Evolutionary conservation across 352 stramenopile genomes (phyloP), one percentile per base, ranked within the genome.

Genomic region (Phytophthora boehmeriae): DNA sequence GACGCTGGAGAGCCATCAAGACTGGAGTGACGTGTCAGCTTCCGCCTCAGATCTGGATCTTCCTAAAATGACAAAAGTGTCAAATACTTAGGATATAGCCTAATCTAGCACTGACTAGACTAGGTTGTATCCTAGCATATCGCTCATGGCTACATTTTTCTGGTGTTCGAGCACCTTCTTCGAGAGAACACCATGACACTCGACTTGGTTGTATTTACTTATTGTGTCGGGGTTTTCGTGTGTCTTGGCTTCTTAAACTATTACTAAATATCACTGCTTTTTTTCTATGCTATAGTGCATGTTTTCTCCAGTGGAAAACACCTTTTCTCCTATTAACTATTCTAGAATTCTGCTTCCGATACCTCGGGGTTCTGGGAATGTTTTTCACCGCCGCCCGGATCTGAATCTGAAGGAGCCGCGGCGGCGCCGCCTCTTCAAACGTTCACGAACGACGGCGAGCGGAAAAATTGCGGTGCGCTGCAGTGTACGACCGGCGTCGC

Each of bases 381-480:
- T 32, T 30, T 27, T 54, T 71, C 57, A 49, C 54, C 54, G 66
- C 61, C 66, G 66, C 54, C 60, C 50, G 55, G 55, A 58, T 75
- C 42, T 51, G 51, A 45, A 28, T 38, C 46, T 48, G 50, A 43
- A 65, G 50, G 58, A 73, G 65, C 54, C 52, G 46, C 52, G 19
- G 42, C 61, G 59, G 54, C 47, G 65, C 55, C 60, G 47, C 41
- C 44, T 50, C 59, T 71, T 80, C 58, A 78, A 56, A 78, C 69
- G 36, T 78, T 78, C 5, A 76, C 61, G 32, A 78, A 68, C 32
- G 66, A 76, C 20, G 62, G 63, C 23, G 69, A 65, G 34, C 41
- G 53, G n/a, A 68, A 60, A 16, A 68, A 50, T 27, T 63, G 64
- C 9, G 66, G 46, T 11, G 52, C 14, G 16, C 48, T 82, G 49